A percentile compares a stretch with the other conserved stretches of the same genome.
These are phyloP conservation scores for Cryptococcus maquisensis DNA, from an alignment of 1,284 basidiomycete species.

Conservation along the genomic window DNA sequence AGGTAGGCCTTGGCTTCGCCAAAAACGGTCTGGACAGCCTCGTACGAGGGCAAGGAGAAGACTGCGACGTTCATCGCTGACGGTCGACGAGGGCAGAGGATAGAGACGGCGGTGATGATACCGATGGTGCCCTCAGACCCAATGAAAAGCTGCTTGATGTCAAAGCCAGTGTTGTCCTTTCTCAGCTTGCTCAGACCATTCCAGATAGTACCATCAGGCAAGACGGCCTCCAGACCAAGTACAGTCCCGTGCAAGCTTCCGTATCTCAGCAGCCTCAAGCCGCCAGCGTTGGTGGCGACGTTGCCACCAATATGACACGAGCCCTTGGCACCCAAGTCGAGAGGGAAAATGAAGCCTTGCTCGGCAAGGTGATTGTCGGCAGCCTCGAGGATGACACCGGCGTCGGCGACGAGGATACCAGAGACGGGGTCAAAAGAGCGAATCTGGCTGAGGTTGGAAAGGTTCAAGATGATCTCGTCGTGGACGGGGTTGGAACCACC, in stretches of 20 bases:
- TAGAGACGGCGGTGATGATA: constrained; percentile 90
- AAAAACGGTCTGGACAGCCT: constrained; percentile 56
- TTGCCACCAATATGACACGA: constrained; percentile 99
- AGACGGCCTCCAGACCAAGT: constrained; percentile 92
- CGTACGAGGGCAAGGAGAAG: constrained; percentile 56
- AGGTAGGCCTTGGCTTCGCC: constrained; percentile 62
- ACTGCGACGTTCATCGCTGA: constrained; percentile 58
- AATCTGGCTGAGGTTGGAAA: constrained; percentile 77
- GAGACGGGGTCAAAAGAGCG: constrained; percentile 90
- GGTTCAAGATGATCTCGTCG: constrained; percentile 83
- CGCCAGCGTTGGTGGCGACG: constrained; percentile 95
- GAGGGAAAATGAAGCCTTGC: constrained; percentile 91
- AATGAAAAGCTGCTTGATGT: constrained; percentile 97
- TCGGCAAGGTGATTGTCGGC: constrained; percentile 83
- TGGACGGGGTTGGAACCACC: constrained; percentile 90
- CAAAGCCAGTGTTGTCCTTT: constrained; percentile 99
- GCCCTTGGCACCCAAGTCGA: constrained; percentile 97
- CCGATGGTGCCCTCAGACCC: constrained; percentile 96
- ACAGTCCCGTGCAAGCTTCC: constrained; percentile 94
- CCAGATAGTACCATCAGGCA: constrained; percentile 93
- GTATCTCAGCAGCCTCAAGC: constrained; percentile 87
- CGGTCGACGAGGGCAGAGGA: constrained; percentile 87
- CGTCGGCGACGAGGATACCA: constrained; percentile 63
- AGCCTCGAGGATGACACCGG: constrained; percentile 90
- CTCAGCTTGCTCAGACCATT: constrained; percentile 74